Evolutionary conservation across 2,329 filamentous ascomycete species (phyloP), one percentile per base, ranked within the genome.

Genomic region (Metarhizium brunneum): DNA sequence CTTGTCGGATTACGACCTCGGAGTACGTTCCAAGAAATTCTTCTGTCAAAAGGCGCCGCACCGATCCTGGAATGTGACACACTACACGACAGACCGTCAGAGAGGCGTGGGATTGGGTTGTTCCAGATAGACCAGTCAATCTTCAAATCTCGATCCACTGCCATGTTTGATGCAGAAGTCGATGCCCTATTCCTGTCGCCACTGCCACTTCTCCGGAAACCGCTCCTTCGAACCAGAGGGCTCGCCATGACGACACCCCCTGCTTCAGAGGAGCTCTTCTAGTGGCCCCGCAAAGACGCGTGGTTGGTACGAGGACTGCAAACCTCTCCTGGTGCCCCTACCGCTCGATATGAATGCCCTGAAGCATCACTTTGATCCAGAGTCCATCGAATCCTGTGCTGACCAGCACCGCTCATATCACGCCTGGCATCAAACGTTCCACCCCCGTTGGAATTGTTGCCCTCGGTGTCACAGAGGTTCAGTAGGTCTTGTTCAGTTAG

Each of bases 391-490:
- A 86, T 77, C 6, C 63, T 62, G 42, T 69, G 66, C 56, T 71
- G 70, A n/a, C 69, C 71, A 32, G 64, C 60, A 1, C 65, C 74
- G 35, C 56, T 57, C n/a, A 58, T 58, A 51, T 83, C 80, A 43
- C 79, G 76, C 58, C 79, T 81, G 59, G 88, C 78, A 38, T 88
- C 84, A 65, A 99, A 95, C 30, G 81, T 86, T n/a, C 94, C 94
- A 48, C 92, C 92, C 49, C 94, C 94, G 64, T 97, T 97, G 57
- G 86, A 83, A 2, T 76, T 68, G 64, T 87, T 95, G 56, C 94
- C 94, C 68, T 96, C 90, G 0, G 92, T 96, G 64, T 97, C 92
- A 68, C 89, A 94, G 57, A 95, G 86, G 56, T 88, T 84, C 43
- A 92, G 78, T 63, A 97, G 78, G 64, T 96, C 92, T 30, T 78